These are phyloP conservation scores for Scenedesmus sp. DNA, from an alignment of 163 green algal species.

Conservation along the genomic window DNA sequence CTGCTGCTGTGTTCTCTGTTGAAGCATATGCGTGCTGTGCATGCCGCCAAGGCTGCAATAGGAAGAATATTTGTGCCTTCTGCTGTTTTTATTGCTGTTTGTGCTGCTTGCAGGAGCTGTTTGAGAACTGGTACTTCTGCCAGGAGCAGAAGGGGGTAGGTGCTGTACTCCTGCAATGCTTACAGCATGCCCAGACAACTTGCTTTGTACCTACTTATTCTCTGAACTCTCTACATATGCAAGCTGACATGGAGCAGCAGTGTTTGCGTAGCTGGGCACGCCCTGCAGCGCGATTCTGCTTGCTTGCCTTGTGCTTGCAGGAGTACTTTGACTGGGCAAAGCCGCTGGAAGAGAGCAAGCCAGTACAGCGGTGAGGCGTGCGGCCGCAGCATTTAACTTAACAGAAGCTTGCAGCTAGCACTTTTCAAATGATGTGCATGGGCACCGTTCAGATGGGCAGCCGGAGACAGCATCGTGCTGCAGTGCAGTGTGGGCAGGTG, in stretches of 20 bases:
- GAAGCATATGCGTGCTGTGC: background rate
- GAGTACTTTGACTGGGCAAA: constrained; percentile 67
- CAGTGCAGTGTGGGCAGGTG: too few relatives aligned
- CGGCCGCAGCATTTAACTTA: background rate
- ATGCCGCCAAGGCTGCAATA: background rate
- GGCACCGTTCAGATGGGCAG: background rate
- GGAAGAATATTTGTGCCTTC: background rate
- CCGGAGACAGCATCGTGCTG: background rate
- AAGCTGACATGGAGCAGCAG: background rate
- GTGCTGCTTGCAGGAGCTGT: constrained; percentile 79
- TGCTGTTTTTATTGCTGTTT: background rate
- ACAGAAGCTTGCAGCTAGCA: background rate
- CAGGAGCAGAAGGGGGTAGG: constrained; percentile 73
- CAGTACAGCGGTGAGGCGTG: constrained; percentile 57
- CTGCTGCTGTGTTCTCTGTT: background rate
- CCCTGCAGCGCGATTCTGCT: background rate
- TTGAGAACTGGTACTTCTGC: constrained; percentile 83
- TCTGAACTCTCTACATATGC: background rate
- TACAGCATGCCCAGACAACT: background rate
- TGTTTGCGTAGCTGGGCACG: background rate
- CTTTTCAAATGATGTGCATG: background rate
- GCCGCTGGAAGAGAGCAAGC: constrained; percentile 60
- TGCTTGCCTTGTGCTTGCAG: constrained; percentile 18
- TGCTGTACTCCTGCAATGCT: too few relatives aligned
- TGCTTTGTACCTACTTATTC: background rate